Evolutionary conservation across 108 stramenopile genomes (phyloP).

Genomic region (Cyclostephanos invisitatus): DNA sequence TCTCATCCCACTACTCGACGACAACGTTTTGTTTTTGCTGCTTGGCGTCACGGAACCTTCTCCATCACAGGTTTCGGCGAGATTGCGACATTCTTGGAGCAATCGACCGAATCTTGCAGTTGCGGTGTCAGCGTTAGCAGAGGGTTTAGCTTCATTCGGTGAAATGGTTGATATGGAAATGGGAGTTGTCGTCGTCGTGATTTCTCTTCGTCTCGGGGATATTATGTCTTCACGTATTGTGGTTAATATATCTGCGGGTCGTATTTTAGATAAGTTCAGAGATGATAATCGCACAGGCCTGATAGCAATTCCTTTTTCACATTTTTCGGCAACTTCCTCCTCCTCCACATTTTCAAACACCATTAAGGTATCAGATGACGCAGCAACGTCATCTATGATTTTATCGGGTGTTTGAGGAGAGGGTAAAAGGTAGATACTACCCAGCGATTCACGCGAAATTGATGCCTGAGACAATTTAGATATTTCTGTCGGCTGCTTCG

Average conservation of each 20-base stretch:
- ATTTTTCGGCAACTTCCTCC: not conserved
- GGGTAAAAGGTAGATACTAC: not conserved
- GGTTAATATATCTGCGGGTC: not conserved
- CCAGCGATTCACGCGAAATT: not conserved
- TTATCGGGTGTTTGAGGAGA: not conserved
- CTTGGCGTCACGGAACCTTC: conserved; percentile 4
- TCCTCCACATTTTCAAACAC: not conserved
- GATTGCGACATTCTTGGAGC: conserved; percentile 39
- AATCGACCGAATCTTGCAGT: conserved; percentile 41
- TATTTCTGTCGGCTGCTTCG: not conserved
- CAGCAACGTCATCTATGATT: not conserved
- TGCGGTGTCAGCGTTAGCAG: conserved; percentile 5
- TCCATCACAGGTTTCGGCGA: conserved; percentile 27
- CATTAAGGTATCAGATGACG: not conserved
- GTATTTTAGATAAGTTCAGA: not conserved
- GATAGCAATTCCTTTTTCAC: not conserved
- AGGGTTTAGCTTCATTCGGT: conserved; percentile 11
- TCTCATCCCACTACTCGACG: not conserved
- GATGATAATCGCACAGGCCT: not conserved
- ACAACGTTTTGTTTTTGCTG: not conserved
- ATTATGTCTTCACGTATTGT: not conserved
- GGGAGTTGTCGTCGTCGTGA: conserved; percentile 1
- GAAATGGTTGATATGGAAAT: conserved; percentile 16
- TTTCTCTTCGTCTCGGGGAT: not conserved
- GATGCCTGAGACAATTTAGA: not conserved